Evolutionary conservation across 1,284 basidiomycete species (phyloP).

Genomic region (Melampsora abietis-canadensis): DNA sequence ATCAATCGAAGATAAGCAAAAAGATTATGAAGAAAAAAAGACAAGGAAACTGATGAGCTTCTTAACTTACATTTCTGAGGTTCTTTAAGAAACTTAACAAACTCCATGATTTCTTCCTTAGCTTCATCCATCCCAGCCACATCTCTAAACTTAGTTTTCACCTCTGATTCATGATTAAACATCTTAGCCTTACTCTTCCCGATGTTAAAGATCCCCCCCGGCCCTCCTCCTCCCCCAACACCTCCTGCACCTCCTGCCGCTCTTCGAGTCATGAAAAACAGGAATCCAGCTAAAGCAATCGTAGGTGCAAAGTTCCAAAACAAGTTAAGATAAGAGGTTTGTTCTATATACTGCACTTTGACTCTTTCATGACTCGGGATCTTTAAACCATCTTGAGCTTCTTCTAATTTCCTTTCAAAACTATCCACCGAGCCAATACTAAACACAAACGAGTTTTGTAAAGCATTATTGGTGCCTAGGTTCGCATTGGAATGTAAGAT

Average conservation of each 20-base stretch:
- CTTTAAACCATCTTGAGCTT: slow-evolving; percentile 85
- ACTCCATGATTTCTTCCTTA: slow-evolving; percentile 99
- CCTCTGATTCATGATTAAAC: slow-evolving; percentile 96
- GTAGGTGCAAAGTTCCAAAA: slow-evolving; percentile 92
- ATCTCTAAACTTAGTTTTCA: slow-evolving; percentile 89
- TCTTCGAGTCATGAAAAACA: slow-evolving; percentile 83
- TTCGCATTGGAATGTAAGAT: slow-evolving; percentile 78
- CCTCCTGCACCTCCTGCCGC: slow-evolving; percentile 56
- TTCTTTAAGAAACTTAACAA: slow-evolving; percentile 98
- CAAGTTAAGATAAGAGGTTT: slow-evolving; percentile 78
- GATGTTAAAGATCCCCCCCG: slow-evolving; percentile 93
- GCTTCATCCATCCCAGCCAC: slow-evolving; percentile 99
- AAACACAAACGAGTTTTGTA: slow-evolving; percentile 69
- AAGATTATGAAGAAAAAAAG: not conserved
- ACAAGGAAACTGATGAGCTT: not conserved
- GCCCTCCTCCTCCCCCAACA: slow-evolving; percentile 60
- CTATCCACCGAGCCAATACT: slow-evolving; percentile 96
- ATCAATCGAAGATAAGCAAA: too few relatives aligned
- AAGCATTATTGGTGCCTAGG: slow-evolving; percentile 52
- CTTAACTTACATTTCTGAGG: slow-evolving; percentile 64
- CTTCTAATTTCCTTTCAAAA: slow-evolving; percentile 89
- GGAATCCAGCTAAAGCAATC: slow-evolving; percentile 79
- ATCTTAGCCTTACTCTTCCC: slow-evolving; percentile 92
- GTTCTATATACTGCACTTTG: slow-evolving; percentile 93
- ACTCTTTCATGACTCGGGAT: slow-evolving; percentile 90